A percentile compares a stretch with the other conserved stretches of the same genome.
These are phyloP conservation scores for Malania oleifera DNA, from an alignment of 164 flowering plant genomes.

Conservation along the genomic window DNA sequence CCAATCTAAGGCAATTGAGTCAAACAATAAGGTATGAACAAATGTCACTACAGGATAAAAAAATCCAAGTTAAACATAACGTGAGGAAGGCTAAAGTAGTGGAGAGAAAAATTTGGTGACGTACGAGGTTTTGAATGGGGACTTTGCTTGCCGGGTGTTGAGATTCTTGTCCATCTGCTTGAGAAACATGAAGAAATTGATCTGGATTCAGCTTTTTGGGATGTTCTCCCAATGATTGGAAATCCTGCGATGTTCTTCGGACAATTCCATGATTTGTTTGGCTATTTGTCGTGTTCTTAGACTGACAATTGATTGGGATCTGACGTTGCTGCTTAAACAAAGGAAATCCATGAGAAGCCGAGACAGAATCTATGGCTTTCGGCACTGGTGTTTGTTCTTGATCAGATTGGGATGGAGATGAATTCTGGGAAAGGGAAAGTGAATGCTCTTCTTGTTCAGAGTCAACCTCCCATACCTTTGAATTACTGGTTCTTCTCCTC, in stretches of 20 bases:
- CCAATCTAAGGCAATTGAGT: conserved; percentile 51
- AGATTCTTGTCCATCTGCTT: conserved; percentile 20
- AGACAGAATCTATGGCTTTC: conserved; percentile 17
- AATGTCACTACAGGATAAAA: neutral
- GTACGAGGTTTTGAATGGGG: conserved; percentile 43
- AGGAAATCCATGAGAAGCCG: conserved; percentile 27
- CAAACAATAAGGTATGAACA: neutral
- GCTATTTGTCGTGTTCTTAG: conserved; percentile 10
- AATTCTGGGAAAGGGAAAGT: conserved; percentile 64
- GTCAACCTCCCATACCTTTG: conserved; percentile 42
- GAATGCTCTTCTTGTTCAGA: conserved; percentile 83
- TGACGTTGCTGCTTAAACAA: conserved; percentile 27
- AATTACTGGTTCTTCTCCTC: conserved; percentile 43
- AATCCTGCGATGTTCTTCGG: conserved; percentile 21
- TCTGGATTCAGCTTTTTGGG: conserved; percentile 27
- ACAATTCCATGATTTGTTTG: conserved; percentile 14
- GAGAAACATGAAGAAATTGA: conserved; percentile 20
- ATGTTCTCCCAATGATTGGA: conserved; percentile 25
- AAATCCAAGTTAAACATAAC: neutral
- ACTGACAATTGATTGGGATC: conserved; percentile 16
- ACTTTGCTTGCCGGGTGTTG: conserved; percentile 19
- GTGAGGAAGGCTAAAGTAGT: neutral
- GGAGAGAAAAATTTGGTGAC: neutral
- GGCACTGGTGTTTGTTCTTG: conserved; percentile 55
- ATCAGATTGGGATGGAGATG: conserved; percentile 88